Evolutionary conservation across 106 monocot species (phyloP).

Genomic region (Dioscorea dumetorum): DNA sequence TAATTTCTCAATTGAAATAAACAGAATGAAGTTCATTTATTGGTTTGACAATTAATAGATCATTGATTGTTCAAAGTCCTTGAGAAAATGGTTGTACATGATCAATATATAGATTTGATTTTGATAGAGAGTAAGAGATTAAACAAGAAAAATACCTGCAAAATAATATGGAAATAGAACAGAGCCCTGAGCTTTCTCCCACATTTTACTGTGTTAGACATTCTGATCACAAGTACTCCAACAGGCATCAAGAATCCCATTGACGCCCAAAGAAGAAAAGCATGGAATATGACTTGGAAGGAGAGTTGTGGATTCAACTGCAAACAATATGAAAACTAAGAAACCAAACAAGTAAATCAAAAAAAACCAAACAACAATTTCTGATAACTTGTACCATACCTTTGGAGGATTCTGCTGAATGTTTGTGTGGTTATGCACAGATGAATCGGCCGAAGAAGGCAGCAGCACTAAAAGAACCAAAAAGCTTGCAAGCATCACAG

Average conservation of each 20-base stretch:
- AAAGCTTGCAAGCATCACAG: not conserved
- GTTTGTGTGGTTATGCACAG: not conserved
- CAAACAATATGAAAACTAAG: not conserved
- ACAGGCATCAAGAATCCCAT: conserved; percentile 72
- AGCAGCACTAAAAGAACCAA: not conserved
- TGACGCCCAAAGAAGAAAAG: conserved; percentile 70
- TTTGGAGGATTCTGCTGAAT: not conserved
- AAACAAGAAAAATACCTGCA: conserved; percentile 40
- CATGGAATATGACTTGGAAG: conserved; percentile 62
- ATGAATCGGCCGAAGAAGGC: not conserved
- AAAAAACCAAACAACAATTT: too few species aligned
- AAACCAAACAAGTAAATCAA: too few species aligned
- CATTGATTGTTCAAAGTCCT: too few species aligned
- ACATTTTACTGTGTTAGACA: conserved; percentile 30
- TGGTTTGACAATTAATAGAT: not conserved
- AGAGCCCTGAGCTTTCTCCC: conserved; percentile 31
- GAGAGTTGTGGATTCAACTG: conserved; percentile 39
- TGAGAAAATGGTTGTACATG: too few species aligned
- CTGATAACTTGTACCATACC: too few species aligned
- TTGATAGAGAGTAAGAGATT: not conserved
- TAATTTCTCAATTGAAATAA: not conserved
- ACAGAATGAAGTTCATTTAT: not conserved
- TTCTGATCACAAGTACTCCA: conserved; percentile 57
- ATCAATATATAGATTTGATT: not conserved
- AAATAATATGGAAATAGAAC: conserved; percentile 59